Evolutionary conservation across 192 early-diverging fungal species (phyloP).

Genomic region (Backusella tarrabulga): DNA sequence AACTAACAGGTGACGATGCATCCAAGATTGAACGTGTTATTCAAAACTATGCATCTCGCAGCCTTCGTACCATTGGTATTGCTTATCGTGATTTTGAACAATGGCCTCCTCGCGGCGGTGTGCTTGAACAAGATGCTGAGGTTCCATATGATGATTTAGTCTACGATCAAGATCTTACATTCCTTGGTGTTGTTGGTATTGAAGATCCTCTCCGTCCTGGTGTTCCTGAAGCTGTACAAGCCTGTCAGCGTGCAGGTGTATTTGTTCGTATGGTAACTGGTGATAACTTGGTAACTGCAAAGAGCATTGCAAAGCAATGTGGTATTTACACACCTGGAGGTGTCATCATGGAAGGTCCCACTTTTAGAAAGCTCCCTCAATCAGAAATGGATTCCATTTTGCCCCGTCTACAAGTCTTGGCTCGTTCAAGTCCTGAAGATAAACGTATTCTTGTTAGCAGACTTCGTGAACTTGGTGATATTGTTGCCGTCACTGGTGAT

Average conservation of each 20-base stretch:
- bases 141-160: conserved; percentile 52
- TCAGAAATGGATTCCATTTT: conserved; percentile 88
- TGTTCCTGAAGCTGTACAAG: conserved; percentile 85
- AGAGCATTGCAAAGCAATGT: conserved; percentile 91
- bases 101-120: conserved; percentile 48
- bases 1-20: conserved; percentile 35
- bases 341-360: conserved; percentile 92
- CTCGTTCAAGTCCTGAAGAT: conserved; percentile 91
- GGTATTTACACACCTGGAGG: conserved; percentile 89
- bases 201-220: conserved; percentile 95
- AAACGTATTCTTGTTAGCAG: conserved; percentile 92
- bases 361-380: conserved; percentile 79
- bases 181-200: conserved; percentile 92
- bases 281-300: conserved; percentile 92
- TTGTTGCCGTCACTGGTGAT: conserved; percentile 98
- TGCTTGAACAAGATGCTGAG: conserved; percentile 46
- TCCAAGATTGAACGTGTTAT: conserved; percentile 56
- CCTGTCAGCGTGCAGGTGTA: conserved; percentile 89
- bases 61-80: conserved; percentile 90
- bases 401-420: conserved; percentile 92
- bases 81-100: conserved; percentile 81
- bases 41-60: conserved; percentile 66
- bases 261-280: conserved; percentile 99
- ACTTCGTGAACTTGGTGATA: conserved; percentile 87
- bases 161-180: conserved; percentile 55